Conservation (phyloP, 805 yeast genomes). For the Lipomyces yamanashiensis region DNA sequence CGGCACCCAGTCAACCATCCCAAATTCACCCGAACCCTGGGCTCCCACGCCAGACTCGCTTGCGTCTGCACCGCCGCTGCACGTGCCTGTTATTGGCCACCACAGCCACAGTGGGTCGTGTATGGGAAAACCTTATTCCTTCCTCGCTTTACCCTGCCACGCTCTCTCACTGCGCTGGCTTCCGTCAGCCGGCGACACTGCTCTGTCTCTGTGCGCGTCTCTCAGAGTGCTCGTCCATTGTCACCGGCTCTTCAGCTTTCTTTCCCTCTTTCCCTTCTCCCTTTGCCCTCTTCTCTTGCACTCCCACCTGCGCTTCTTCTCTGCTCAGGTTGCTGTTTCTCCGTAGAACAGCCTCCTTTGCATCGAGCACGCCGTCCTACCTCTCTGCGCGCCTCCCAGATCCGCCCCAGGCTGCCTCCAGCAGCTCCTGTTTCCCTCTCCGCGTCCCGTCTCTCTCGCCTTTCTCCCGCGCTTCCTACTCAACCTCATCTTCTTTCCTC, state of each 20-base stretch:
- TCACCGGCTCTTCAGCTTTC: no score
- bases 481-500: neutral
- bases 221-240: conserved; percentile 9
- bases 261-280: neutral
- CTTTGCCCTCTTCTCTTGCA: neutral
- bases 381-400: no score
- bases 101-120: conserved; percentile 17
- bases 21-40: no score
- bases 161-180: neutral
- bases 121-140: conserved; percentile 3
- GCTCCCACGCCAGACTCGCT: neutral
- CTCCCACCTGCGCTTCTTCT: neutral
- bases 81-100: neutral
- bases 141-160: neutral
- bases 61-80: conserved; percentile 9
- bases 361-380: no score
- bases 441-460: neutral
- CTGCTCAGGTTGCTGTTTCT: neutral
- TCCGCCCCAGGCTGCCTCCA: no score
- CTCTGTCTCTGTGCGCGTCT: no score
- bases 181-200: neutral
- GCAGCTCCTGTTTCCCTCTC: neutral
- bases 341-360: neutral
- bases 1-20: neutral
- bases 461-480: conserved; percentile 1